Evolutionary conservation across 1,139 yeast species (phyloP).

Genomic region (Pichia cactophila): DNA sequence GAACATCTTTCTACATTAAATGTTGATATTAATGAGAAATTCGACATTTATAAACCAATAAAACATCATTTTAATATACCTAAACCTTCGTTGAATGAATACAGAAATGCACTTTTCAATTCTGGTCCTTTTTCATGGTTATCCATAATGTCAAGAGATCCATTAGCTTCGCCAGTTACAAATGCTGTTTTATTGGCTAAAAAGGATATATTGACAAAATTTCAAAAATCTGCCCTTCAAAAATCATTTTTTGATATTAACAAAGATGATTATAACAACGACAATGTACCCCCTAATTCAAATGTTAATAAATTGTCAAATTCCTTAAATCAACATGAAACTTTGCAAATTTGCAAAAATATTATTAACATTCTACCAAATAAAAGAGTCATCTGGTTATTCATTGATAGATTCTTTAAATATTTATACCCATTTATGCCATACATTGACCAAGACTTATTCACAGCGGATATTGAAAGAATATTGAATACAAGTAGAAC

Average conservation of each 20-base stretch:
- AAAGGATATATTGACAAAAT: slow-evolving; percentile 25
- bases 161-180: slow-evolving; percentile 33
- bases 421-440: slow-evolving; percentile 43
- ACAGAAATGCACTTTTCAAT: slow-evolving; percentile 33
- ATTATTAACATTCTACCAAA: slow-evolving; percentile 33
- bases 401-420: slow-evolving; percentile 38
- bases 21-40: not conserved
- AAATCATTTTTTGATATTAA: not conserved
- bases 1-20: not conserved
- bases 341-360: not conserved
- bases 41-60: not conserved
- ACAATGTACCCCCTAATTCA: slow-evolving; percentile 2
- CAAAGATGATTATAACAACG: not conserved
- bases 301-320: not conserved
- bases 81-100: slow-evolving; percentile 34
- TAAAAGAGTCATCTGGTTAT: slow-evolving; percentile 37
- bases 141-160: slow-evolving; percentile 40
- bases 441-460: slow-evolving; percentile 37
- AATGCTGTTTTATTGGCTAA: slow-evolving; percentile 15
- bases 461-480: slow-evolving; percentile 26
- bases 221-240: not conserved
- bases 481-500: slow-evolving; percentile 10
- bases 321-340: not conserved
- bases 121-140: slow-evolving; percentile 46
- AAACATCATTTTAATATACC: slow-evolving; percentile 16